Evolutionary conservation across 2,329 filamentous ascomycete genomes (phyloP).

Genomic region (Penicillium aurantiogriseum): DNA sequence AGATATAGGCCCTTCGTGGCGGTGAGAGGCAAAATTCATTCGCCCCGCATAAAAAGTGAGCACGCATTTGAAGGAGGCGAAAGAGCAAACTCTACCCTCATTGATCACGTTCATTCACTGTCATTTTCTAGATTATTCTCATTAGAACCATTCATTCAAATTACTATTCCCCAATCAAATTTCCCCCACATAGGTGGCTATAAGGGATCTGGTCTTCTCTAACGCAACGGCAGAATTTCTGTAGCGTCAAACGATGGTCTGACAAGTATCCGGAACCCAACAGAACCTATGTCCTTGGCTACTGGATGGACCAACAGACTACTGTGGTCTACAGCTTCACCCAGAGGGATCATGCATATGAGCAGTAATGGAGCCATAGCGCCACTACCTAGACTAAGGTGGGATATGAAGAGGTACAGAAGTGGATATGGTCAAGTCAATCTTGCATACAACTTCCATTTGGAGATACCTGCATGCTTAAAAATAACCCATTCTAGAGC

Average conservation of each 20-base stretch:
- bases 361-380: background rate
- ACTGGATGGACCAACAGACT: background rate
- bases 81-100: background rate
- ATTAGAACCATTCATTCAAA: background rate
- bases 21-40: constrained; percentile 7
- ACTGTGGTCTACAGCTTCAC: background rate
- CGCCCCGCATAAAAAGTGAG: background rate
- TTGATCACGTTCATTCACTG: background rate
- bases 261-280: background rate
- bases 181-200: background rate
- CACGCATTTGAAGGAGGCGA: background rate
- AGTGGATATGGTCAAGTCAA: background rate
- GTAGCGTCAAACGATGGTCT: background rate
- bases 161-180: background rate
- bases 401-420: background rate
- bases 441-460: background rate
- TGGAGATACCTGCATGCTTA: background rate
- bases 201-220: background rate
- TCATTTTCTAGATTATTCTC: background rate
- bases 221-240: background rate
- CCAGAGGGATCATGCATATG: background rate
- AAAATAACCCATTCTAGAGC: background rate
- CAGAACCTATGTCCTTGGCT: background rate
- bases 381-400: background rate
- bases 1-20: constrained; percentile 6